Conservation (phyloP, 1,284 basidiomycete species). For the Phenoliferia sp. region DNA sequence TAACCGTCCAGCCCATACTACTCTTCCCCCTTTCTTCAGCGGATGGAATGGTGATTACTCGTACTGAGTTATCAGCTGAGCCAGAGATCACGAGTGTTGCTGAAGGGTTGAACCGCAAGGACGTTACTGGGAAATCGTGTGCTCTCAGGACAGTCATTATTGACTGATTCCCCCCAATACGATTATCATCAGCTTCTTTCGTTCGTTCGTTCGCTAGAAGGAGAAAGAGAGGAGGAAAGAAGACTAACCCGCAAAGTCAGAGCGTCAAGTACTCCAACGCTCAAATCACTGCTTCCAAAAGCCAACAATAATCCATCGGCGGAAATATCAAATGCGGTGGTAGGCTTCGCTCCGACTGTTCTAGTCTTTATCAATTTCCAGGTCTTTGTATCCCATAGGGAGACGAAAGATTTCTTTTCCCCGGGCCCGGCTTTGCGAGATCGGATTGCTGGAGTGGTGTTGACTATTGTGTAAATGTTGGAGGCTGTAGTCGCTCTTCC, state of each 20-base stretch:
- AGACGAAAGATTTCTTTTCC: conserved; percentile 33
- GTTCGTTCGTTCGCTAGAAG: no score
- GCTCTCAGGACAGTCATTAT: conserved; percentile 82
- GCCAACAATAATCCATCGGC: conserved; percentile 75
- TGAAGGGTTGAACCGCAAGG: conserved; percentile 77
- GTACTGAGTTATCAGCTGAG: conserved; percentile 83
- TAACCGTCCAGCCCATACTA: no score
- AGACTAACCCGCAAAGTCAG: conserved; percentile 67
- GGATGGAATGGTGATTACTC: conserved; percentile 55
- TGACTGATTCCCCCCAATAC: conserved; percentile 56
- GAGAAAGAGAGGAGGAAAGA: neutral
- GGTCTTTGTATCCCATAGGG: conserved; percentile 38
- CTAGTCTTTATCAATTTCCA: conserved; percentile 45
- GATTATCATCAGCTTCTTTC: neutral
- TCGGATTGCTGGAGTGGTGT: conserved; percentile 51
- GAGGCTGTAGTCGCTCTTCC: conserved; percentile 54
- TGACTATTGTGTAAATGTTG: conserved; percentile 67
- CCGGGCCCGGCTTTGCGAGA: conserved; percentile 2
- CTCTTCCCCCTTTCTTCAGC: neutral
- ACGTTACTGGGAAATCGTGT: conserved; percentile 91
- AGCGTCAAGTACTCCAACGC: conserved; percentile 78
- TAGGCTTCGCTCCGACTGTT: conserved; percentile 62
- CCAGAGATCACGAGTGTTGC: conserved; percentile 81
- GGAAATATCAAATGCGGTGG: conserved; percentile 86
- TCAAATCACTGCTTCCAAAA: conserved; percentile 81